Evolutionary conservation across 148 eudicot genomes (phyloP).

Genomic region (Camellia sinensis): DNA sequence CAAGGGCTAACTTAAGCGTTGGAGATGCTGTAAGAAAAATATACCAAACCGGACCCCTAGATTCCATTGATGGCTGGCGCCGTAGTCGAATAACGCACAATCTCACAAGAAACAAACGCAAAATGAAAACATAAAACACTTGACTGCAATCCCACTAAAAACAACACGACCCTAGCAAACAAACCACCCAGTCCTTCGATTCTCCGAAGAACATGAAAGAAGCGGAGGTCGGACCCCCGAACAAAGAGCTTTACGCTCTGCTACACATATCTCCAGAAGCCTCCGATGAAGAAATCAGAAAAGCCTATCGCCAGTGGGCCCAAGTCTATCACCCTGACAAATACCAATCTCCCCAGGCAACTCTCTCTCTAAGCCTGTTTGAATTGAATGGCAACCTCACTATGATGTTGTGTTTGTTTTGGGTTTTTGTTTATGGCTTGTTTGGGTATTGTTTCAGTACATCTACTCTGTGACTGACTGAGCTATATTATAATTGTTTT

Average conservation of each 20-base stretch:
- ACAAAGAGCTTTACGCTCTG: conserved; percentile 75
- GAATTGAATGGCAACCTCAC: background rate
- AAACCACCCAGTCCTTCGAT: background rate
- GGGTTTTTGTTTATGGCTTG: background rate
- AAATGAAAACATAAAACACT: background rate
- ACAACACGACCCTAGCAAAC: background rate
- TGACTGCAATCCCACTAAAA: background rate
- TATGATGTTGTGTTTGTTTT: background rate
- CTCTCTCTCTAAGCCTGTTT: background rate
- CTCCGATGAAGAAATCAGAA: conserved; percentile 84
- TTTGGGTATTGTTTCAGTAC: background rate
- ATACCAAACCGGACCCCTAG: too few species aligned
- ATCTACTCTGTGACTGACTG: too few species aligned
- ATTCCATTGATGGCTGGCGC: too few species aligned
- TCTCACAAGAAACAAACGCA: background rate
- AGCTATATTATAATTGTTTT: too few species aligned
- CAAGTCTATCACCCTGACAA: conserved; percentile 95
- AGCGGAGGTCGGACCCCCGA: conserved; percentile 30
- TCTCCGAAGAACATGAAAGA: conserved; percentile 30
- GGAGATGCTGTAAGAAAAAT: too few species aligned
- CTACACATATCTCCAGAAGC: conserved; percentile 87
- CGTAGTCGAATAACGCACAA: background rate
- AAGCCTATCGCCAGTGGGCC: conserved; percentile 99
- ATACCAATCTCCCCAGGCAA: conserved; percentile 68
- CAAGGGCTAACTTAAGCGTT: background rate